A percentile compares a stretch with the other conserved stretches of the same genome.
Evolutionary conservation across 148 eudicot species (phyloP).

Genomic region (Arctostaphylos glauca): DNA sequence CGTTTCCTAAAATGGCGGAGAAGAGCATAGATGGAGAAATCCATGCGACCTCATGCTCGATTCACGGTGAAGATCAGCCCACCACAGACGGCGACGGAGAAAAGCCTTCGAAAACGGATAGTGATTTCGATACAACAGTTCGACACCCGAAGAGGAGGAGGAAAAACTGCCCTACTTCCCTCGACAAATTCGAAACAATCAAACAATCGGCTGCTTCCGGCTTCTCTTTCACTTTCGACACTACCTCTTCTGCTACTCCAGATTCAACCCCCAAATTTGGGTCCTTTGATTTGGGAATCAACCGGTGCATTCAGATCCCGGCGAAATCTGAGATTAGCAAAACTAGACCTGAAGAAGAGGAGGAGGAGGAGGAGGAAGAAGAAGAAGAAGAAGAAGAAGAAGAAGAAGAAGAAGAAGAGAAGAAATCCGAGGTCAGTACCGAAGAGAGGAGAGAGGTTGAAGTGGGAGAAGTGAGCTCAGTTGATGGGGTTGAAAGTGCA

Average conservation of each 20-base stretch:
- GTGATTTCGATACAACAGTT: neutral
- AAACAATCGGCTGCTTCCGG: neutral
- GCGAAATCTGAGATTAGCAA: neutral
- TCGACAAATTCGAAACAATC: conserved; percentile 16
- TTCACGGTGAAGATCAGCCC: conserved; percentile 4
- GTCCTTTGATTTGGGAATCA: conserved; percentile 17
- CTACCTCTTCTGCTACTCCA: conserved; percentile 18
- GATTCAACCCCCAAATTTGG: conserved; percentile 35
- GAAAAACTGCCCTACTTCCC: conserved; percentile 24
- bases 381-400: neutral
- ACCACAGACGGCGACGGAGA: neutral
- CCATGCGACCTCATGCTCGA: neutral
- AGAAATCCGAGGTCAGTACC: neutral
- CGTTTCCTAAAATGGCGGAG: conserved; percentile 5
- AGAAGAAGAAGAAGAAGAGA: neutral
- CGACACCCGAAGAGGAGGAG: conserved; percentile 23
- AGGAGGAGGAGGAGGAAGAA: neutral
- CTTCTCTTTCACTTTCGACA: conserved; percentile 27
- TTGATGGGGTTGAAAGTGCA: neutral
- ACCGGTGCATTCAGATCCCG: neutral
- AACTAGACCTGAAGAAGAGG: neutral
- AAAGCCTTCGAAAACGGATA: neutral
- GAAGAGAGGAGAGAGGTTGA: neutral
- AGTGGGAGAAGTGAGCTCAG: neutral
- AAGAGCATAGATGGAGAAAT: neutral